A percentile compares a stretch with the other conserved stretches of the same genome.
Evolutionary conservation across 192 early-diverging fungal species (phyloP).

Genomic region (Mortierella claussenii): DNA sequence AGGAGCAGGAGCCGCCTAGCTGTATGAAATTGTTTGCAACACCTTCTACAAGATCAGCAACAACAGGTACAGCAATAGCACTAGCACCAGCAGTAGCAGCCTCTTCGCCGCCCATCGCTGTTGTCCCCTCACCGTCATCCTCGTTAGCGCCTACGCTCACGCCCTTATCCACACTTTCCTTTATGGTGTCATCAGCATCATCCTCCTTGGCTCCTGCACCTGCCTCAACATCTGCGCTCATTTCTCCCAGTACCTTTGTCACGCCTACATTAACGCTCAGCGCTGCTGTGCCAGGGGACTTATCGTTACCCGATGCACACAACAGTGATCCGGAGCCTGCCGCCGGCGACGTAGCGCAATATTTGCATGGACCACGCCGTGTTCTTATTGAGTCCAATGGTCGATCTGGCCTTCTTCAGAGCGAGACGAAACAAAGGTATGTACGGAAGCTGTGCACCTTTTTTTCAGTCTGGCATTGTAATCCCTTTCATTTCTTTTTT

Average conservation of each 20-base stretch:
- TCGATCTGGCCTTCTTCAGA: no score
- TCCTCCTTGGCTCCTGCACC: background rate
- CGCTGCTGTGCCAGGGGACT: background rate
- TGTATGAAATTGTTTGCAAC: background rate
- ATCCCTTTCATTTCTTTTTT: no score
- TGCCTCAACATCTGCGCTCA: background rate
- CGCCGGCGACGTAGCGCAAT: conserved; percentile 14
- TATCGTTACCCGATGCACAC: conserved; percentile 1
- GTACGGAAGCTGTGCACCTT: background rate
- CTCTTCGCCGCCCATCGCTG: background rate
- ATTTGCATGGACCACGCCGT: conserved; percentile 14
- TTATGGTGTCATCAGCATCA: no score
- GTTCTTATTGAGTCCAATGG: conserved; percentile 10
- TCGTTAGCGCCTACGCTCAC: background rate
- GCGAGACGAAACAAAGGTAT: no score
- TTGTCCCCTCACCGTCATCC: no score
- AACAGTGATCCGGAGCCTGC: conserved; percentile 37
- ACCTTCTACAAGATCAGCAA: conserved; percentile 6
- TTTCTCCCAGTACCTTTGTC: background rate
- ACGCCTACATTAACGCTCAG: conserved; percentile 1
- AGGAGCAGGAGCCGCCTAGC: no score
- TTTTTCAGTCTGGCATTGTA: no score
- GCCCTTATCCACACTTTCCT: background rate
- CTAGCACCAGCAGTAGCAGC: conserved; percentile 14
- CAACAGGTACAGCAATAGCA: conserved; percentile 12